Percentiles rank a stretch among this genome's conserved stretches.
phyloP scores from a whole-genome alignment of 2,329 filamentous ascomycete species.

The Botrytis fragariae region DNA sequence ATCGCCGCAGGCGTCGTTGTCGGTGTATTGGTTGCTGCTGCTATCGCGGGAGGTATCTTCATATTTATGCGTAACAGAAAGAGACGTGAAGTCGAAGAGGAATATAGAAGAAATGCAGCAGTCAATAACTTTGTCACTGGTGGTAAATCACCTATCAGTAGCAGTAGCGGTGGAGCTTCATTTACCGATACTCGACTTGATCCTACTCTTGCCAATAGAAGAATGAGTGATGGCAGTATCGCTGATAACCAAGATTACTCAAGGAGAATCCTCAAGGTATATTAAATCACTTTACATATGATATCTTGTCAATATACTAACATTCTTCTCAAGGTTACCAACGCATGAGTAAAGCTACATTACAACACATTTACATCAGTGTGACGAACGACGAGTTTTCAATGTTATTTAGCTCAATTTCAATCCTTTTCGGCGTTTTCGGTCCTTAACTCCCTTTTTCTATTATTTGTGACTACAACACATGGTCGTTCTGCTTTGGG shows the following conservation, averaged over 20 bases:
- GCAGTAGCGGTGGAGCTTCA: constrained; percentile 53
- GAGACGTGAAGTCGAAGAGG: constrained; percentile 76
- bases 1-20: constrained; percentile 88
- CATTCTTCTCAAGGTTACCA: constrained; percentile 51
- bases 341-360: constrained; percentile 47
- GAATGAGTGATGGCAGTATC: constrained; percentile 92
- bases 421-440: constrained; percentile 35
- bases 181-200: constrained; percentile 84
- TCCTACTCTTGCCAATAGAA: constrained; percentile 71
- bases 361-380: constrained; percentile 19
- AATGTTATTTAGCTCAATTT: constrained; percentile 34
- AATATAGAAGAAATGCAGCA: constrained; percentile 77
- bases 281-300: constrained; percentile 37
- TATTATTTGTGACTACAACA: constrained; percentile 23
- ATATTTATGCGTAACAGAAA: constrained; percentile 74
- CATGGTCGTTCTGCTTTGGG: constrained; percentile 31
- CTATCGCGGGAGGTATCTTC: constrained; percentile 64
- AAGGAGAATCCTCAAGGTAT: constrained; percentile 88
- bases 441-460: constrained; percentile 27
- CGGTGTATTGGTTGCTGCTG: constrained; percentile 68
- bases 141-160: constrained; percentile 60
- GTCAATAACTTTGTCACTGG: constrained; percentile 73
- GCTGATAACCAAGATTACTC: constrained; percentile 98
- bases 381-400: constrained; percentile 43
- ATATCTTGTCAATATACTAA: constrained; percentile 17